Conservation (phyloP, 441 rosid species). For the Manihot esculenta region DNA sequence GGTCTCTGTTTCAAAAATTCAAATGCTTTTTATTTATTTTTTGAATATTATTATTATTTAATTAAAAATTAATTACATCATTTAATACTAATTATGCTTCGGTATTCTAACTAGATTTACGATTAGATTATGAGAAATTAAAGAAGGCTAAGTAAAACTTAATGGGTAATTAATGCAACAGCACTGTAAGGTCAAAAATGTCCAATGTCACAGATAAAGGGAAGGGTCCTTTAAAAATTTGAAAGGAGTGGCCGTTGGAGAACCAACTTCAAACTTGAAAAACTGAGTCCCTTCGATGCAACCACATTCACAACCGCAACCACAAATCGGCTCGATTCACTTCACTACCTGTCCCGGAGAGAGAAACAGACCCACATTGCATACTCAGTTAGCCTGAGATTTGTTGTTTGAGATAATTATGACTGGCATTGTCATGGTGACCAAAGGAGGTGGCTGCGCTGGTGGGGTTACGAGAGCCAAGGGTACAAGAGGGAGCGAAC, state of each 20-base stretch:
- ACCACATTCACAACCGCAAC: background rate
- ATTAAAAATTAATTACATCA: no score
- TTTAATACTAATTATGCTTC: no score
- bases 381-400: background rate
- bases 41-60: no score
- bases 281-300: slow-evolving; percentile 25
- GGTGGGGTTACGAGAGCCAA: slow-evolving; percentile 34
- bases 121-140: background rate
- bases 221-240: slow-evolving; percentile 30
- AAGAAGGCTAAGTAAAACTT: background rate
- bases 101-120: background rate
- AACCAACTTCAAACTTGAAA: slow-evolving; percentile 30
- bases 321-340: background rate
- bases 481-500: slow-evolving; percentile 37
- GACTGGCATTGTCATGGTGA: slow-evolving; percentile 79
- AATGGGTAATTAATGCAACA: no score
- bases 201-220: slow-evolving; percentile 24
- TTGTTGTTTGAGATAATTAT: slow-evolving; percentile 20
- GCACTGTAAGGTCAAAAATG: slow-evolving; percentile 21
- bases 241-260: slow-evolving; percentile 75
- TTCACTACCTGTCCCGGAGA: background rate
- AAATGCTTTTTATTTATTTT: no score
- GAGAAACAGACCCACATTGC: slow-evolving; percentile 10
- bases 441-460: slow-evolving; percentile 63
- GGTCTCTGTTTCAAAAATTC: no score